phyloP scores from a whole-genome alignment of 768 basidiomycete species.

The Macrocybe gigantea region DNA sequence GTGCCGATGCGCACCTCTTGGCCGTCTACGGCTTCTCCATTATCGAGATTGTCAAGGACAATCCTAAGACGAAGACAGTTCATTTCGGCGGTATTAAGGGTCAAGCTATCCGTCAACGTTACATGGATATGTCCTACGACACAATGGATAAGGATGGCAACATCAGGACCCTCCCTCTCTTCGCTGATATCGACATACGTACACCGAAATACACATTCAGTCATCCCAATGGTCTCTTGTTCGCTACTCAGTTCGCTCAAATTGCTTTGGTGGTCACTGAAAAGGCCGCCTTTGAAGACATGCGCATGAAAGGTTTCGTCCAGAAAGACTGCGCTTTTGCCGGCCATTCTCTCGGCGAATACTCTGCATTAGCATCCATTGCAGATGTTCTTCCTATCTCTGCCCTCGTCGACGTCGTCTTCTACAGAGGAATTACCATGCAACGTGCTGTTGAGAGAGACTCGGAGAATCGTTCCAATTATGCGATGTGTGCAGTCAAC shows the following conservation, averaged over 20 bases:
- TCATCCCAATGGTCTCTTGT: constrained; percentile 91
- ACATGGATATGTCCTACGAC: constrained; percentile 99
- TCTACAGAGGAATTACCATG: constrained; percentile 99
- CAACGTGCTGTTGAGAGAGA: constrained; percentile 98
- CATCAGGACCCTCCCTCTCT: constrained; percentile 93
- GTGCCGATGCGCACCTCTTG: constrained; percentile 87
- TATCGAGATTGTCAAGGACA: constrained; percentile 96
- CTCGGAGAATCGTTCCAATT: constrained; percentile 86
- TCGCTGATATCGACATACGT: constrained; percentile 91
- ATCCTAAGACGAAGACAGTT: constrained; percentile 96
- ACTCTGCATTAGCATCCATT: constrained; percentile 96
- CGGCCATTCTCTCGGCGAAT: constrained; percentile 97
- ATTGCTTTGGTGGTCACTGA: constrained; percentile 98
- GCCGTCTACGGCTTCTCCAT: constrained; percentile 98
- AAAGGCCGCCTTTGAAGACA: constrained; percentile 97
- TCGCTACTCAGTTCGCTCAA: constrained; percentile 98
- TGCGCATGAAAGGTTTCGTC: constrained; percentile 93
- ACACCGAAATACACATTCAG: constrained; percentile 98
- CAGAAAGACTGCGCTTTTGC: constrained; percentile 92
- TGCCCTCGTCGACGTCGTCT: constrained; percentile 94
- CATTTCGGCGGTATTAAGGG: constrained; percentile 99
- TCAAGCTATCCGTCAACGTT: constrained; percentile 96
- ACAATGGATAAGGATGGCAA: constrained; percentile 94
- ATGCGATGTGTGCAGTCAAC: constrained; percentile 99
- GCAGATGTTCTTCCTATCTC: constrained; percentile 95